phyloP scores from a whole-genome alignment of 768 basidiomycete species.

The Erythrobasidium yunnanense region DNA sequence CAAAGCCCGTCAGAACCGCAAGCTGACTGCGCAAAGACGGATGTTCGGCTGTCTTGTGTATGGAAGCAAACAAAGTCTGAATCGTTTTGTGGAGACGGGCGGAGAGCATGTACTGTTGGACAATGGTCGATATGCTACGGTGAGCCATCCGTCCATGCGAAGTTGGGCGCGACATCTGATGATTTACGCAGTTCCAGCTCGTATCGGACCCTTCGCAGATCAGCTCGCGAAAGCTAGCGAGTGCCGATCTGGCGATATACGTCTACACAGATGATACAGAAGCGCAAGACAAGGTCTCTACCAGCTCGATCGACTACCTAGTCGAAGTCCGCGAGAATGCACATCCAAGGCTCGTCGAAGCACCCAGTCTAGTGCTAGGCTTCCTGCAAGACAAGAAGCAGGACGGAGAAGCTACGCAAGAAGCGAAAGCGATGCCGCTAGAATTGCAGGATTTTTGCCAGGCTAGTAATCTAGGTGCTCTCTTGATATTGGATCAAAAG shows the following conservation, averaged over 20 bases:
- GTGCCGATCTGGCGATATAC: conserved; percentile 13
- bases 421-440: no score
- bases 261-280: background rate
- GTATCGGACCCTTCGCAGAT: conserved; percentile 2
- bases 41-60: background rate
- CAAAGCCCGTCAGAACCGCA: background rate
- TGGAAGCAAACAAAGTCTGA: no score
- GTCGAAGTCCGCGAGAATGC: conserved; percentile 2
- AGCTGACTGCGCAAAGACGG: background rate
- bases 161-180: background rate
- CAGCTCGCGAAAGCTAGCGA: background rate
- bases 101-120: background rate
- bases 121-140: background rate
- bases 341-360: background rate
- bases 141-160: background rate
- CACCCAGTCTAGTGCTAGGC: background rate
- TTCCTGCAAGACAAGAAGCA: background rate
- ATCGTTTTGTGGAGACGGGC: no score
- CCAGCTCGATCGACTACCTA: background rate
- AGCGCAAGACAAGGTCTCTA: background rate
- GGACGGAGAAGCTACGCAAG: no score
- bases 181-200: background rate
- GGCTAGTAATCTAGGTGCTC: background rate
- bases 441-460: background rate
- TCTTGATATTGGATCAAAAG: background rate